Base-by-base conservation (phyloP, 2,329 filamentous ascomycete species). In the Scedosporium dehoogii region DNA sequence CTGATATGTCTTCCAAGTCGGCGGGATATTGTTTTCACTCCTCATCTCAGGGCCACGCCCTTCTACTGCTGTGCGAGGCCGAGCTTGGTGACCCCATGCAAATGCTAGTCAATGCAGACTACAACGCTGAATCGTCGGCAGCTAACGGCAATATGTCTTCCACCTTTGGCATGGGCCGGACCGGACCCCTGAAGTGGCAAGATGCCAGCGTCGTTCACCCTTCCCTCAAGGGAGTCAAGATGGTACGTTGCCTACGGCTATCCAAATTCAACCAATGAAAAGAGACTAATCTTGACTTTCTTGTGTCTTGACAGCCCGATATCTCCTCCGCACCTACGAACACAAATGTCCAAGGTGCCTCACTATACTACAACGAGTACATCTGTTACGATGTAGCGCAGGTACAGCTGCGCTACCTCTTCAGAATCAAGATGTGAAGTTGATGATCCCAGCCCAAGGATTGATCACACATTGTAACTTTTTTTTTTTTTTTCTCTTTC, bases 1-100 rank as follows among this genome's bases (percentile, higher is more conserved):
- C 91, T 2, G 91, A 96, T 69, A 92, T 92, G 81, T 88, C 85
- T 0, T 88, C 84, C 71, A 96, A 96, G 75, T 91, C 88, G 2
- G 90, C 90, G 16, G 85, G 85, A 68, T 96, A 96, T 75, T 94
- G 90, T 71, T 81, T 73, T 60, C 71, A 84, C 0, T 71, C 75
- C 66, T 81, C 77, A 64, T 89, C 87, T n/a, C 83, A 81, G n/a
- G 82, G 84, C 21, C 84, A 86, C 23, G 91, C 86, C 0, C 78
- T 96, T 3, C 78, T 96, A 3, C 80, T 96, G 18, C 85, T 96
- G 1, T 96, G 91, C 68, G 91, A 96, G 69, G 91, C 90, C 3
- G 76, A 78, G 73, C 81, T 96, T 2, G 91, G 92, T 5, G 74
- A 86, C 41, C 90, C 91, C 0, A 86, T 93, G 76, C 82, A 88